Percentiles rank a stretch among this genome's conserved stretches.
phyloP scores from a whole-genome alignment of 1,139 yeast genomes.

The Scheffersomyces stambukii region DNA sequence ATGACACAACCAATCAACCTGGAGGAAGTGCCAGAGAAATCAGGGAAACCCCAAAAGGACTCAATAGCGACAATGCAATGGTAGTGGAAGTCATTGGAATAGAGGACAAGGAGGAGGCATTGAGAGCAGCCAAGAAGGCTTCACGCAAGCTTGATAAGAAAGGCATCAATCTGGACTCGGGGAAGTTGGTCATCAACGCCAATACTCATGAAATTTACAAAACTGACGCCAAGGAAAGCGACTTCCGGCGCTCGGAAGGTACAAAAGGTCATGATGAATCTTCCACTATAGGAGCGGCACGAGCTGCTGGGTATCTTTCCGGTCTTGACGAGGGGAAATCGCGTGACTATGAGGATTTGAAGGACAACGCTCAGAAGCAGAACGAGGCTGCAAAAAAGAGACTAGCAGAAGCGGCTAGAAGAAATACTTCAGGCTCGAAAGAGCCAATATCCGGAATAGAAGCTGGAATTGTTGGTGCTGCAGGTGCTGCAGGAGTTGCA shows the following conservation, averaged over 20 bases:
- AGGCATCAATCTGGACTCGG: conserved; percentile 35
- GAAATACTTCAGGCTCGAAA: too few relatives aligned
- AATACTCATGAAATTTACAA: conserved; percentile 29
- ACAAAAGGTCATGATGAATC: too few relatives aligned
- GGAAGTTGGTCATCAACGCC: conserved; percentile 34
- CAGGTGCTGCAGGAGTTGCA: conserved; percentile 5
- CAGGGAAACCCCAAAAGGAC: too few relatives aligned
- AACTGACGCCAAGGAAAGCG: conserved; percentile 13
- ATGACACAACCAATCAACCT: too few relatives aligned
- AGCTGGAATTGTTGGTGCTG: conserved; percentile 8
- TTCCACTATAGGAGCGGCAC: not conserved
- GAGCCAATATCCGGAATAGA: conserved; percentile 10
- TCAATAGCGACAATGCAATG: conserved; percentile 13
- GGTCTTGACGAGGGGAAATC: conserved; percentile 7
- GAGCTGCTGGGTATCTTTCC: conserved; percentile 12
- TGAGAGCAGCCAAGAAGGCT: conserved; percentile 32
- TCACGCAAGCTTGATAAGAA: conserved; percentile 29
- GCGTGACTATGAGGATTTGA: conserved; percentile 5
- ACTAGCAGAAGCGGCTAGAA: conserved; percentile 11
- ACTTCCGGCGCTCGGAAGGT: not conserved
- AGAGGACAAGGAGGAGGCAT: conserved; percentile 28
- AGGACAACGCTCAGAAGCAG: conserved; percentile 4
- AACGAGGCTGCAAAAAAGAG: conserved; percentile 9
- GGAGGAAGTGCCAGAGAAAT: conserved; percentile 1
- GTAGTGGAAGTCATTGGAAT: conserved; percentile 39